These are phyloP conservation scores for Athelia sp. DNA, from an alignment of 1,284 basidiomycete species.

Conservation along the genomic window DNA sequence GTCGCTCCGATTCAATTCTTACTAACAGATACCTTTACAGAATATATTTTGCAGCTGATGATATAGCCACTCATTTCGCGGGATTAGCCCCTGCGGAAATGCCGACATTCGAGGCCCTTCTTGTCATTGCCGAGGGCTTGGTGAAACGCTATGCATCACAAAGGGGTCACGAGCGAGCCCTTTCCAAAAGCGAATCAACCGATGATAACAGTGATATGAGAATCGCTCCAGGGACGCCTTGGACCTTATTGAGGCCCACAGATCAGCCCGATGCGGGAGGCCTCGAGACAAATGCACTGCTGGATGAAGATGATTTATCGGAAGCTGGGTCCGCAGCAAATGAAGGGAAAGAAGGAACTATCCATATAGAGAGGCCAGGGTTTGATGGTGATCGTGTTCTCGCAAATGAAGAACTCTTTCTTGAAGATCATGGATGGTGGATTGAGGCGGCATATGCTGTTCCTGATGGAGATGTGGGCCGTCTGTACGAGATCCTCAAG, in stretches of 20 bases:
- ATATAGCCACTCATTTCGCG: neutral
- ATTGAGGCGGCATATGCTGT: constrained; percentile 6
- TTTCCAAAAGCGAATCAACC: neutral
- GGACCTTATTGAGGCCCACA: too few relatives aligned
- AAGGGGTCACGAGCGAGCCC: neutral
- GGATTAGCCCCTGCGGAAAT: neutral
- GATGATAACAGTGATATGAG: neutral
- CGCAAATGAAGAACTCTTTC: constrained; percentile 5
- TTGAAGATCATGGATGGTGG: constrained; percentile 4
- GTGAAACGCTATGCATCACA: neutral
- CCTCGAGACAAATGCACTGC: too few relatives aligned
- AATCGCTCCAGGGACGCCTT: neutral
- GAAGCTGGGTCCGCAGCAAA: too few relatives aligned
- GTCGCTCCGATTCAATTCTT: too few relatives aligned
- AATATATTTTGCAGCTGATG: neutral
- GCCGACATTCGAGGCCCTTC: neutral
- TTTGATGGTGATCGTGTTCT: constrained; percentile 8
- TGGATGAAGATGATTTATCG: neutral
- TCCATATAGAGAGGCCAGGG: neutral
- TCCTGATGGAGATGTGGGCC: constrained; percentile 9
- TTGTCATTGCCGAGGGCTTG: neutral
- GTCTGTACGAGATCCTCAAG: constrained; percentile 5
- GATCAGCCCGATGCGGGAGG: too few relatives aligned
- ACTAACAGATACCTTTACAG: neutral
- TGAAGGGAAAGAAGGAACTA: neutral